Evolutionary conservation across 768 basidiomycete species (phyloP), one percentile per base, ranked within the genome.

Genomic region (Cystofilobasidium capitatum): DNA sequence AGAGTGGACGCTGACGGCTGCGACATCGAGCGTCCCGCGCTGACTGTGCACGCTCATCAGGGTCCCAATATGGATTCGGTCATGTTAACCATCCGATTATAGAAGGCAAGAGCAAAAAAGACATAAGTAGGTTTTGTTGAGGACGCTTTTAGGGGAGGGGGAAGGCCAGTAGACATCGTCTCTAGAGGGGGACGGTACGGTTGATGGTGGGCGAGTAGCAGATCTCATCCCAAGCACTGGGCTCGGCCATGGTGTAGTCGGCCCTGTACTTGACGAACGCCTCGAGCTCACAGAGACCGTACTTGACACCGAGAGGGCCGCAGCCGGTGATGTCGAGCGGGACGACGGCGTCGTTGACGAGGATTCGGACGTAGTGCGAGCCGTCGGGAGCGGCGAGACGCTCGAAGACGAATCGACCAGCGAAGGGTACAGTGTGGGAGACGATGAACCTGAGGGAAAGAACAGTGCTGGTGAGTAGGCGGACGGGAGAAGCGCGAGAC

Each of bases 291-390:
- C 58, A 59, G 24, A 59, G 37, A 36, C 58, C 58, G 35, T 39
- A 59, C 40, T 39, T 8, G 7, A 5, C 24, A 13, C 58, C 58
- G 37, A 31, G 22, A 2, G 4, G 22, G 35, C 36, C 58, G 40
- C 58, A 59, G 37, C 40, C 58, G 37, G 58, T 13, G 7, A 59
- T 7, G 2, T 5, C 1, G 22, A 59, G 58, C 7, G 58, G 58
- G n/a, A 59, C 36, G 8, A 59, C 58, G 35, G 58, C 58, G 24
- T 40, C 58, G 40, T 59, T 59, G 14, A 59, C 10, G 58, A 59
- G 20, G 9, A 59, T 10, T 3, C 58, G 58, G 58, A 59, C 29
- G 36, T 39, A 59, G 36, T 59, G 35, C 4, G 8, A 24, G 35
- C 58, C 58, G 35, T 37, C 24, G 20, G 58, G 58, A 10, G 58